phyloP scores from a whole-genome alignment of 2,329 filamentous ascomycete species.

The Tricladium varicosporioides region DNA sequence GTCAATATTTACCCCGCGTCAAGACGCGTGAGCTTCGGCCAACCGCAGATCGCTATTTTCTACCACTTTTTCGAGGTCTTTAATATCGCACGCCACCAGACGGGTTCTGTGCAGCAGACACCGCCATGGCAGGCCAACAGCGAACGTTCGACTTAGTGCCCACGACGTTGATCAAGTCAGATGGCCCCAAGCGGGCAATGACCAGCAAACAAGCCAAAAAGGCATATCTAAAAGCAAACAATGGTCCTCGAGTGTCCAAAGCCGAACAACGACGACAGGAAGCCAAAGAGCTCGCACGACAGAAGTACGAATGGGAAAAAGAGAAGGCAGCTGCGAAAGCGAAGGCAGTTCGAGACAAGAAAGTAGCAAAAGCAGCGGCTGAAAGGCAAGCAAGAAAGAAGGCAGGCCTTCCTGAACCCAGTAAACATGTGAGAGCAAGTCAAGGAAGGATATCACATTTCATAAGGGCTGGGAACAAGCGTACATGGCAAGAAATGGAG shows the following conservation, averaged over 20 bases:
- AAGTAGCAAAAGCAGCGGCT: conserved; percentile 51
- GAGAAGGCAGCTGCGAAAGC: conserved; percentile 51
- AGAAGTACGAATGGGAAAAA: conserved; percentile 52
- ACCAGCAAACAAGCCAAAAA: conserved; percentile 49
- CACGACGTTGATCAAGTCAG: conserved; percentile 27
- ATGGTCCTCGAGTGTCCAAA: conserved; percentile 42
- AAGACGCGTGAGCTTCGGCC: not conserved
- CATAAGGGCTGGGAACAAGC: conserved; percentile 34
- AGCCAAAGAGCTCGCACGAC: conserved; percentile 38
- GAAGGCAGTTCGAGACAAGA: conserved; percentile 50
- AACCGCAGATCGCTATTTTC: not conserved
- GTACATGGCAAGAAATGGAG: conserved; percentile 22
- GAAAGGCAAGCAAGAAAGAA: conserved; percentile 50
- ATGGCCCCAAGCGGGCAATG: conserved; percentile 40
- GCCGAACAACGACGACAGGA: conserved; percentile 38
- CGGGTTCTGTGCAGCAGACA: not conserved
- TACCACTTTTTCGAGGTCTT: not conserved
- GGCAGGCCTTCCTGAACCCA: conserved; percentile 52
- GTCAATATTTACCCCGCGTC: not conserved
- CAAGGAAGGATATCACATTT: conserved; percentile 58
- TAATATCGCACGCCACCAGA: not conserved
- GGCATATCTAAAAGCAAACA: conserved; percentile 42
- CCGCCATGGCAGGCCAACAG: conserved; percentile 36
- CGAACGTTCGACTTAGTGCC: conserved; percentile 45
- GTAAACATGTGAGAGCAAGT: conserved; percentile 47